These are phyloP conservation scores for Cryoendolithus antarcticus DNA, from an alignment of 2,329 filamentous ascomycete species.

Conservation along the genomic window DNA sequence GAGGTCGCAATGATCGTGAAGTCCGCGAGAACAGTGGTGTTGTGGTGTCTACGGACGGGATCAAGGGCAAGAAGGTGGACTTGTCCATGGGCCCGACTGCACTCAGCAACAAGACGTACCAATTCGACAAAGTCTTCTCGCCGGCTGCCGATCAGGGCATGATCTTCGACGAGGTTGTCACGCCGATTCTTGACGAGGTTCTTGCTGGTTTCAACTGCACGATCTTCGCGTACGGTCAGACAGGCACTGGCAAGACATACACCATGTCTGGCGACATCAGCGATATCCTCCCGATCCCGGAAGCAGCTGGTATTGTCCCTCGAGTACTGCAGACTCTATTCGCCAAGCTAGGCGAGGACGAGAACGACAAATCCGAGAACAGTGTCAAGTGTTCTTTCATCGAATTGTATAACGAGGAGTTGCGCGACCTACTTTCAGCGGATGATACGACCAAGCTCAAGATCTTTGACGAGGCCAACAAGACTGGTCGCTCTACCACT, in stretches of 20 bases:
- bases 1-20: conserved; percentile 85
- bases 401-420: conserved; percentile 94
- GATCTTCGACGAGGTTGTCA: conserved; percentile 90
- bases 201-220: conserved; percentile 93
- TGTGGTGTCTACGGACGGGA: conserved; percentile 76
- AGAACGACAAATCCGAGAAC: conserved; percentile 55
- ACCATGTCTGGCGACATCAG: conserved; percentile 98
- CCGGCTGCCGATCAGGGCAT: conserved; percentile 86
- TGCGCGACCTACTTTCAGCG: conserved; percentile 71
- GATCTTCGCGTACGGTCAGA: conserved; percentile 97
- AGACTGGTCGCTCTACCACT: conserved; percentile 73
- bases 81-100: conserved; percentile 87
- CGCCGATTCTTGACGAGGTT: conserved; percentile 89
- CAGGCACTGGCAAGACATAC: conserved; percentile 95
- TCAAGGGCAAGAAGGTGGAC: conserved; percentile 72
- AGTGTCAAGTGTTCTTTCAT: conserved; percentile 98
- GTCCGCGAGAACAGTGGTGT: conserved; percentile 90
- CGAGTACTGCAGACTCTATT: conserved; percentile 81
- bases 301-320: conserved; percentile 89
- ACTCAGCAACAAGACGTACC: conserved; percentile 89
- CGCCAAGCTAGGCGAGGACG: conserved; percentile 62
- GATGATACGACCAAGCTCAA: conserved; percentile 83
- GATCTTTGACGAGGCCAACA: conserved; percentile 83
- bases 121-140: conserved; percentile 95
- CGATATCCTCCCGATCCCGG: conserved; percentile 77